These are phyloP conservation scores for Trichopus zeylanicus DNA, from an alignment of 116 monocot genomes.

Conservation along the genomic window DNA sequence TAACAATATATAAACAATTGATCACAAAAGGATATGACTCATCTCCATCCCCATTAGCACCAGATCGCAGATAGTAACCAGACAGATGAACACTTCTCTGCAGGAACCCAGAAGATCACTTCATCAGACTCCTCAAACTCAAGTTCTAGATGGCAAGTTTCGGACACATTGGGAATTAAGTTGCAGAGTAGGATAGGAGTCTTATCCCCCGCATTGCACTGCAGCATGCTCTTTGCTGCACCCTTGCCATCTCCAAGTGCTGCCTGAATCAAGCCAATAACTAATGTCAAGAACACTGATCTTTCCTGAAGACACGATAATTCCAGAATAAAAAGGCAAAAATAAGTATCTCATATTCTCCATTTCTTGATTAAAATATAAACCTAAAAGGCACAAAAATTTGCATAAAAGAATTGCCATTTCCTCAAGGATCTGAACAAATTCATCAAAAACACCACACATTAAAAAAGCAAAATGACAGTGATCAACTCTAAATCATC, in stretches of 20 bases:
- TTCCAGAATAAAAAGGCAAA: background rate
- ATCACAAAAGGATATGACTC: slow-evolving; percentile 49
- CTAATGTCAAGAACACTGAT: too few relatives aligned
- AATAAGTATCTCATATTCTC: too few relatives aligned
- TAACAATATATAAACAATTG: background rate
- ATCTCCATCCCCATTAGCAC: slow-evolving; percentile 13
- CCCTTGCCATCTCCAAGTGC: slow-evolving; percentile 45
- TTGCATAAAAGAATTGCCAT: too few relatives aligned
- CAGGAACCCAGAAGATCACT: slow-evolving; percentile 65
- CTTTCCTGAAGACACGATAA: background rate
- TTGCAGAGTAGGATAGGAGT: slow-evolving; percentile 61
- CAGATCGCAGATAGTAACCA: slow-evolving; percentile 46
- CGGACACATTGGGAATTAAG: slow-evolving; percentile 40
- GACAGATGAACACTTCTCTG: slow-evolving; percentile 68
- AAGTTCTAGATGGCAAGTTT: slow-evolving; percentile 69
- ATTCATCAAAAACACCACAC: too few relatives aligned
- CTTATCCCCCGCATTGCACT: slow-evolving; percentile 69
- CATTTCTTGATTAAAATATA: too few relatives aligned
- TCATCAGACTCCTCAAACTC: slow-evolving; percentile 88
- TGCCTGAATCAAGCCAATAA: slow-evolving; percentile 34
- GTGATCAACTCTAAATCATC: too few relatives aligned
- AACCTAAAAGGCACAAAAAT: too few relatives aligned
- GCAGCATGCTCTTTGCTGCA: slow-evolving; percentile 29
- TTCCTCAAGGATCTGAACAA: too few relatives aligned
- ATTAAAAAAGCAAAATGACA: too few relatives aligned